Base-by-base conservation (phyloP, 2,329 filamentous ascomycete genomes). In the Davidsoniella virescens region DNA sequence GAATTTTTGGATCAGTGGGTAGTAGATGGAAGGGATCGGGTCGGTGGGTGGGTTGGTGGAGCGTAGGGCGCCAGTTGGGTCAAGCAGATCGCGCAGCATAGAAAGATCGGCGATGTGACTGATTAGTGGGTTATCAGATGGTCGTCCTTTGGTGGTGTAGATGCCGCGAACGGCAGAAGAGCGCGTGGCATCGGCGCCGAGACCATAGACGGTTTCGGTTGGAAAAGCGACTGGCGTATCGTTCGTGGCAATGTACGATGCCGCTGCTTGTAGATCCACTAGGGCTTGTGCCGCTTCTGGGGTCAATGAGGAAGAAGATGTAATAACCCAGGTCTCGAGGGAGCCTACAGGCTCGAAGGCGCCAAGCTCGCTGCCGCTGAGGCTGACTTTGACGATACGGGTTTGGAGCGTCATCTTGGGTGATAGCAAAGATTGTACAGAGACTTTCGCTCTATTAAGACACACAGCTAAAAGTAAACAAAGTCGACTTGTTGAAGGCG, bases 191-290 rank as follows among this genome's bases (percentile, higher is more conserved):
- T 96, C 92, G 12, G 92, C 92, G n/a, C 87, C 92, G 6, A 98
- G 73, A 0, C 92, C 92, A 62, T 98, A 98, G 0, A 98, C 92
- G 0, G 92, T 98, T 67, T 98, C 92, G 0, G 92, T 98, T 0
- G 92, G 92, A 62, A 98, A 98, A 1, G 86, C 92, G 44, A 98
- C 87, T 4, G 92, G 92, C 3, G 74, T 73, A 60, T 85, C 73
- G 47, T 73, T 79, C 16, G 70, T 70, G 47, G 70, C 74, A 36
- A 94, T 69, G 55, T 80, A 72, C 10, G 71, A 61, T 2, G 84
- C 86, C 1, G 86, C 86, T 50, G 78, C 67, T 52, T 69, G 65
- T 37, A 94, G 70, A 23, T 65, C 61, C 1, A 57, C 58, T 38
- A 70, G 53, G 5, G 62, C 61, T 5, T 59, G 58, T 18, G 57